phyloP scores from a whole-genome alignment of 2,329 filamentous ascomycete species.

The Drechslerella coelobrocha region DNA sequence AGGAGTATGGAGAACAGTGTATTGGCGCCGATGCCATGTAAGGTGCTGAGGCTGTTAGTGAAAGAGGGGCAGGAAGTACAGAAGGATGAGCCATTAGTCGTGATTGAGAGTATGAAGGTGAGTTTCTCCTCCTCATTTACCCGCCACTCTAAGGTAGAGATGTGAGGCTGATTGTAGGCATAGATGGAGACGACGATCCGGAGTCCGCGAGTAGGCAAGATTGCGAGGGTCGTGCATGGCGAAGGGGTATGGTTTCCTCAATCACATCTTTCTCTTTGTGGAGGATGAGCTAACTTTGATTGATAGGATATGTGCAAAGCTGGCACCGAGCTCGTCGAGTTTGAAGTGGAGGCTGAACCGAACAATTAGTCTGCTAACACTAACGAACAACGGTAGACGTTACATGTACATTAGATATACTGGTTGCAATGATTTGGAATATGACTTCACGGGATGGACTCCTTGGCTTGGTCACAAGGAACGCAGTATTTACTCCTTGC shows the following conservation, averaged over 20 bases:
- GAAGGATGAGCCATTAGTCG: slow-evolving; percentile 85
- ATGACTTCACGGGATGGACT: too few species aligned
- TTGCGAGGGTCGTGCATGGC: slow-evolving; percentile 62
- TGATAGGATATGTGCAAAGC: slow-evolving; percentile 50
- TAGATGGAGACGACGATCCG: slow-evolving; percentile 65
- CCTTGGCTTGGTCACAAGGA: too few species aligned
- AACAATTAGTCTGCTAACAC: not conserved
- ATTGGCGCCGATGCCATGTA: slow-evolving; percentile 94
- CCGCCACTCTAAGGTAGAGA: not conserved
- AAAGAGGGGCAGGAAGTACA: slow-evolving; percentile 79
- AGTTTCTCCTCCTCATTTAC: not conserved
- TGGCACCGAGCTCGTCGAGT: slow-evolving; percentile 46
- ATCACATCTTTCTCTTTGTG: slow-evolving; percentile 3
- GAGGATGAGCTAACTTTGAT: not conserved
- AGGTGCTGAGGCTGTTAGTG: slow-evolving; percentile 89
- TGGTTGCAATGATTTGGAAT: not conserved
- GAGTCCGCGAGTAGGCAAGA: slow-evolving; percentile 61
- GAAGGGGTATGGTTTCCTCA: slow-evolving; percentile 58
- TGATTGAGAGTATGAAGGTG: slow-evolving; percentile 65
- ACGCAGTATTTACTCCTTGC: too few species aligned
- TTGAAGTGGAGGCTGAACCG: slow-evolving; percentile 19
- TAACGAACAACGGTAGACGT: not conserved
- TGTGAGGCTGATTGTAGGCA: not conserved
- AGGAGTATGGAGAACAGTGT: slow-evolving; percentile 71
- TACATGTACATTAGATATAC: slow-evolving; percentile 1